Evolutionary conservation across 805 yeast genomes (phyloP), one percentile per base, ranked within the genome.

Genomic region (Saccharomycopsis sp.): DNA sequence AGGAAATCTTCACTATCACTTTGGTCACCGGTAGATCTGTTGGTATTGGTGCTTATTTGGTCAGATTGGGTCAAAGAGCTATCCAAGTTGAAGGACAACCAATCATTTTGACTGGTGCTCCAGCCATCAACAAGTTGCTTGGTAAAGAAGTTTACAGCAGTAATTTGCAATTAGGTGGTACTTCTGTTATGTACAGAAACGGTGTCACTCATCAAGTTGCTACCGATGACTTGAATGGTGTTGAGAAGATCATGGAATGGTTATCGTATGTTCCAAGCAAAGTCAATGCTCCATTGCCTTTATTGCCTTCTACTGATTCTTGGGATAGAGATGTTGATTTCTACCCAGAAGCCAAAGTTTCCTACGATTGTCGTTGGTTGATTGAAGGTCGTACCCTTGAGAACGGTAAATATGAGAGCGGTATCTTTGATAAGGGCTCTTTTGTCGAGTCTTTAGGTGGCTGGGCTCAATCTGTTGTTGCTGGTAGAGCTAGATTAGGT

Each of bases 21-120:
- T 80, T 94, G 72, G 99, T 94, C 58, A 94, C 99, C n/a, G 92
- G 98, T 78, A 86, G 99, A 81, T 92, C 98, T 56, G 99, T 94
- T 68, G 99, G 99, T 86, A 94, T 94, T 73, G 99, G 99, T 79
- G 99, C 99, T 52, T 94, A 94, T 72, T 80, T 94, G 71, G 99
- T 94, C 49, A 87, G 99, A 75, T 81, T 94, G 65, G 99, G 99
- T 69, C 98, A 94, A 80, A 87, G 99, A 80, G 96, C 98, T 50
- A 92, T 94, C 68, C 99, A 94, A 78, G 88, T 94, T 67, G 97
- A 94, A 73, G 99, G 99, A 50, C 98, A 94, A 76, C 99, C 99
- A 58, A 90, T 94, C 67, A 93, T 94, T 66, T 85, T 94, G 70
- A 94, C 99, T 58, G 99, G 99, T 81, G 99, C 99, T 59, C 97